Evolutionary conservation across 2,329 filamentous ascomycete genomes (phyloP).

Genomic region (Beauveria caledonica): DNA sequence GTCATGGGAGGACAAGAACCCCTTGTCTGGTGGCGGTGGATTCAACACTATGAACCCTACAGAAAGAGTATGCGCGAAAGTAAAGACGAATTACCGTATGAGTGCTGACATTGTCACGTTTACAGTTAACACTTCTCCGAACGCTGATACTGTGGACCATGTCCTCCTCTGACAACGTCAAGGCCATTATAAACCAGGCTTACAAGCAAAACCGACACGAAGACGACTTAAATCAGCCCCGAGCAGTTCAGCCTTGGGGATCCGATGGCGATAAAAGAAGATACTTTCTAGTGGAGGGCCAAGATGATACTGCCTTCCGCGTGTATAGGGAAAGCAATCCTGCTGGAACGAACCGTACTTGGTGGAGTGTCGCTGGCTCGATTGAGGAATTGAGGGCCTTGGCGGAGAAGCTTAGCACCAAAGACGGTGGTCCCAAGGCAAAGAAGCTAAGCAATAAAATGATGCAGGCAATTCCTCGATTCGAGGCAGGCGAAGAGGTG

Average conservation of each 20-base stretch:
- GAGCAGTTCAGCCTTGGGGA: slow-evolving; percentile 88
- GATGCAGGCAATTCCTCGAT: slow-evolving; percentile 69
- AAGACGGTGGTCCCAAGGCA: slow-evolving; percentile 75
- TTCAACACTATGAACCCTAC: slow-evolving; percentile 77
- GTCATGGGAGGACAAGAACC: slow-evolving; percentile 76
- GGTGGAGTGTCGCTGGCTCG: slow-evolving; percentile 86
- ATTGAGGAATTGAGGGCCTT: slow-evolving; percentile 78
- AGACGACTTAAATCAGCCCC: slow-evolving; percentile 70
- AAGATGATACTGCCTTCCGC: slow-evolving; percentile 88
- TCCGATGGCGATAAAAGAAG: slow-evolving; percentile 82
- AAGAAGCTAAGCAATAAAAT: slow-evolving; percentile 73
- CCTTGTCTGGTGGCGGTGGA: slow-evolving; percentile 67
- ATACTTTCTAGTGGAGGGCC: slow-evolving; percentile 89
- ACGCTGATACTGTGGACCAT: slow-evolving; percentile 84
- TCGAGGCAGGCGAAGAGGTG: slow-evolving; percentile 89
- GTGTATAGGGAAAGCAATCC: slow-evolving; percentile 92
- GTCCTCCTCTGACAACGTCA: slow-evolving; percentile 76
- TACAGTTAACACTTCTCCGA: slow-evolving; percentile 71
- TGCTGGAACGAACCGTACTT: slow-evolving; percentile 64
- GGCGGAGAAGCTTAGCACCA: slow-evolving; percentile 64
- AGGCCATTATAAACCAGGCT: slow-evolving; percentile 71
- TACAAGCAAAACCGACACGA: slow-evolving; percentile 86
- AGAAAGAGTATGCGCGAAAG: slow-evolving; percentile 57
- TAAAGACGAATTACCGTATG: neutral
- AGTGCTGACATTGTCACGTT: slow-evolving; percentile 12